Evolutionary conservation across 495 filamentous ascomycete genomes (phyloP).

Genomic region (Trichoderma gamsii): DNA sequence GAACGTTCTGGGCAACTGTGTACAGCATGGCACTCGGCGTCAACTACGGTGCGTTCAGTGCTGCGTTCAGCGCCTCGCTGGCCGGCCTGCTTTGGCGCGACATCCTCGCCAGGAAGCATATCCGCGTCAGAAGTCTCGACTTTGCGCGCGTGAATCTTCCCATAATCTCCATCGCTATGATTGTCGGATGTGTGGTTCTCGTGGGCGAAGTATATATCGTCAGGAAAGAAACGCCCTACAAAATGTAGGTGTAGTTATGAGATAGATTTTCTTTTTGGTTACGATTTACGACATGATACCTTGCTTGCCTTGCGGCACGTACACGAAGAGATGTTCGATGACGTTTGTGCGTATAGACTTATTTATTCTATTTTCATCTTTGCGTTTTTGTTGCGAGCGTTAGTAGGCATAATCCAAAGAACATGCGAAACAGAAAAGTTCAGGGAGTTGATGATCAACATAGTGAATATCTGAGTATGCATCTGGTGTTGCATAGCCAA

Average conservation of each 20-base stretch:
- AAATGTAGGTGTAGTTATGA: background rate
- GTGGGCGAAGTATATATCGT: constrained; percentile 54
- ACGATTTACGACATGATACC: background rate
- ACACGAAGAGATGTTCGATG: no score
- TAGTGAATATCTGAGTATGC: no score
- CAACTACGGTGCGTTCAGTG: constrained; percentile 64
- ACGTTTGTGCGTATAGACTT: no score
- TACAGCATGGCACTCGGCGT: constrained; percentile 64
- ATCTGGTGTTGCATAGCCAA: no score
- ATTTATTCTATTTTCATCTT: no score
- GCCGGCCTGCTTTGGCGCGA: constrained; percentile 62
- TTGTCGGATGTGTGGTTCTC: constrained; percentile 51
- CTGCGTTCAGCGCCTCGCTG: constrained; percentile 58
- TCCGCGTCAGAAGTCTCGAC: constrained; percentile 49
- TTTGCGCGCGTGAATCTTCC: constrained; percentile 60
- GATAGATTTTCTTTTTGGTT: background rate
- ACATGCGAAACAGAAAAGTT: no score
- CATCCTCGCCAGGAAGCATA: constrained; percentile 57
- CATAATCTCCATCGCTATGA: constrained; percentile 62
- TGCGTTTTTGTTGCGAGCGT: no score
- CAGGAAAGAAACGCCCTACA: background rate
- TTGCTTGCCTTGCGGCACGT: no score
- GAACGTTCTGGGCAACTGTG: constrained; percentile 60
- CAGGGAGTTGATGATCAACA: no score
- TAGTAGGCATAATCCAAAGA: no score